Evolutionary conservation across 176 grass and related monocot genomes (phyloP), one percentile per base, ranked within the genome.

Genomic region (Paspalum vaginatum): DNA sequence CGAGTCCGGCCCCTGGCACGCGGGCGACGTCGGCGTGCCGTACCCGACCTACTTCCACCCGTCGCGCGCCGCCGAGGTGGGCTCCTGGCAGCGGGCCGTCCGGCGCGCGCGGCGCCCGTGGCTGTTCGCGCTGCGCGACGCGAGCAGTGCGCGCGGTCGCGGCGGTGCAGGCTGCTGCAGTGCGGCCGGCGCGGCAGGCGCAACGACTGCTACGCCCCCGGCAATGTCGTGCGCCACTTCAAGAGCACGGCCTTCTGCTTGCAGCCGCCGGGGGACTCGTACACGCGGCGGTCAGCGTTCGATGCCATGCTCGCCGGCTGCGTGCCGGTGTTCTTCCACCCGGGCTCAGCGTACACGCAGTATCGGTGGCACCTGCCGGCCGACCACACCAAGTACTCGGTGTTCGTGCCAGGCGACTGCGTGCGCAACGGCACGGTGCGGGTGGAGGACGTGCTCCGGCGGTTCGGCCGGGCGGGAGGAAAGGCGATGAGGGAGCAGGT

Each of bases 31-130:
- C 26, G 77, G 67, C 58, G 67, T 97, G 61, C 91, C 91, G 15
- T 97, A 97, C 70, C 94, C 91, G 12, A 93, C 86, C 63, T 85
- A 87, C 74, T 97, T 97, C 87, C 94, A 93, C 66, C 94, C 91
- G 20, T 85, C 65, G 12, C 47, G 50, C 46, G 52, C 54, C n/a
- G 59, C 68, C 69, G 79, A 97, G 75, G 86, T 91, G 69, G 5
- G 11, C 0, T 26, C 65, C 4, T 97, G 94, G 91, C 94, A 97
- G 76, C 74, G 81, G 3, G 25, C 42, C 10, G 49, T 91, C 61
- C 79, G 86, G 20, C 81, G 25, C 47, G 18, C 37, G 0, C 73
- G 79, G 25, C 85, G 88, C n/a, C 88, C 85, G 0, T 93, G 80
- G 86, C 80, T 93, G 21, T 85, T 93, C 84, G 87, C 88, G 26